These are phyloP conservation scores for Thraustochytrium striatum DNA, from an alignment of 352 stramenopile genomes.

Conservation along the genomic window DNA sequence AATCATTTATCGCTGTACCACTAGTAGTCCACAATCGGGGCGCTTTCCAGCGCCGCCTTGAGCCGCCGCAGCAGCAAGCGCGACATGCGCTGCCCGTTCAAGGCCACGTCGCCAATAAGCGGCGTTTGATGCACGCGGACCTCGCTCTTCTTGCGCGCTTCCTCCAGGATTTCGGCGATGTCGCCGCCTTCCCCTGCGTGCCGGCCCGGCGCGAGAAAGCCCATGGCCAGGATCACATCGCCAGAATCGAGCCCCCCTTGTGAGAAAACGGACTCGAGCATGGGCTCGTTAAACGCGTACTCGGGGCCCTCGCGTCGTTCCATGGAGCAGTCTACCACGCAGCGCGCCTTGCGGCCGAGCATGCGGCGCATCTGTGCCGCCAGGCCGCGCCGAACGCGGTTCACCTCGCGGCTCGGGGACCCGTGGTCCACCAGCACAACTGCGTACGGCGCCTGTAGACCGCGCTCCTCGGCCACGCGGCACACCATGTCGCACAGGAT, in stretches of 20 bases:
- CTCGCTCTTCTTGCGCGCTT: neutral
- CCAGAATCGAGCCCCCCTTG: slow-evolving; percentile 64
- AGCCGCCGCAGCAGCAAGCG: too few relatives aligned
- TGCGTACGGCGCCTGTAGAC: slow-evolving; percentile 50
- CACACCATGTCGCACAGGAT: slow-evolving; percentile 53
- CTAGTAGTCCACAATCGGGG: too few relatives aligned
- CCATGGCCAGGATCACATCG: slow-evolving; percentile 65
- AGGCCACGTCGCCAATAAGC: slow-evolving; percentile 8
- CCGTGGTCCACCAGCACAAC: slow-evolving; percentile 72
- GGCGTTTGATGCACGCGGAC: slow-evolving; percentile 15
- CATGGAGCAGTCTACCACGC: slow-evolving; percentile 67
- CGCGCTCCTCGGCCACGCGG: slow-evolving; percentile 40
- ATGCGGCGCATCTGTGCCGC: slow-evolving; percentile 59
- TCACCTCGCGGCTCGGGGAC: slow-evolving; percentile 66
- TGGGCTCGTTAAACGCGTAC: slow-evolving; percentile 74
- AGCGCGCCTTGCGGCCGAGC: slow-evolving; percentile 54
- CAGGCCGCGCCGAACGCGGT: slow-evolving; percentile 65
- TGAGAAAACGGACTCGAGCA: slow-evolving; percentile 58
- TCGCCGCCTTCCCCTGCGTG: slow-evolving; percentile 69
- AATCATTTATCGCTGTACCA: too few relatives aligned
- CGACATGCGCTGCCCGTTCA: too few relatives aligned
- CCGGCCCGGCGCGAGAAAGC: slow-evolving; percentile 70
- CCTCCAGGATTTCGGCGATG: slow-evolving; percentile 66
- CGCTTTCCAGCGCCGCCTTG: too few relatives aligned
- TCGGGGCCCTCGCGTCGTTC: slow-evolving; percentile 66